Conservation (phyloP, 192 early-diverging fungal species). For the Geranomyces michiganensis region DNA sequence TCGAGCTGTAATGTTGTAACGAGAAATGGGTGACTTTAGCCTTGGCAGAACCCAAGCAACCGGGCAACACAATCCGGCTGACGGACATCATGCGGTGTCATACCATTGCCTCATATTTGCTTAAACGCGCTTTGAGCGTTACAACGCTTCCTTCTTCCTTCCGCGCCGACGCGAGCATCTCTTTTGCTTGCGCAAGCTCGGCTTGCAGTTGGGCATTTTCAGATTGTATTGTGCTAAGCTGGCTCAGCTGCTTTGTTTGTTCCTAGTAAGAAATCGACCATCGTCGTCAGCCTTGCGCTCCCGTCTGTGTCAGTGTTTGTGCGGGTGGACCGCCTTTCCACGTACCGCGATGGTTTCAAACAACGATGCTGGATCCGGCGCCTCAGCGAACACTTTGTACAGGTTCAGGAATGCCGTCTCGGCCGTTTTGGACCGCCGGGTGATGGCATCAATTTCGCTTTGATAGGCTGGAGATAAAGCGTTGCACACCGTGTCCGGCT, state of each 20-base stretch:
- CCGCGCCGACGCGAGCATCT: constrained; percentile 43
- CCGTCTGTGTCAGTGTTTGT: no score
- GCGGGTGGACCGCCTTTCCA: neutral
- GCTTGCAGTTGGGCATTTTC: constrained; percentile 65
- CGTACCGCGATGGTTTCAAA: constrained; percentile 62
- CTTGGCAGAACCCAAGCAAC: neutral
- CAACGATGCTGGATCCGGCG: constrained; percentile 80
- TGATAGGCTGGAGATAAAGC: constrained; percentile 66
- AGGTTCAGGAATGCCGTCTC: constrained; percentile 79
- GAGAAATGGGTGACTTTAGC: neutral
- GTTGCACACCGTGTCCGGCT: no score
- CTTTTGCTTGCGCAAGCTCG: constrained; percentile 50
- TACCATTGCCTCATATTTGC: constrained; percentile 63
- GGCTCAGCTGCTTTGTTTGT: constrained; percentile 42
- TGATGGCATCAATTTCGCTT: constrained; percentile 87
- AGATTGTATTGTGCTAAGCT: constrained; percentile 44
- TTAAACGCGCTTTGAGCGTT: constrained; percentile 57
- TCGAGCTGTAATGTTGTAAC: constrained; percentile 49
- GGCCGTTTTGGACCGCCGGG: constrained; percentile 79
- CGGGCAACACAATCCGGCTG: no score
- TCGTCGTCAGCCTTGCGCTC: no score
- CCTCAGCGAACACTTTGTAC: constrained; percentile 79
- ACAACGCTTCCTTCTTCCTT: constrained; percentile 51
- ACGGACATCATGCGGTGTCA: constrained; percentile 28
- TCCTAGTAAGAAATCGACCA: no score